A percentile compares a stretch with the other conserved stretches of the same genome.
Conservation (phyloP, 169 alveolate species). For the Cryptosporidium canis region DNA sequence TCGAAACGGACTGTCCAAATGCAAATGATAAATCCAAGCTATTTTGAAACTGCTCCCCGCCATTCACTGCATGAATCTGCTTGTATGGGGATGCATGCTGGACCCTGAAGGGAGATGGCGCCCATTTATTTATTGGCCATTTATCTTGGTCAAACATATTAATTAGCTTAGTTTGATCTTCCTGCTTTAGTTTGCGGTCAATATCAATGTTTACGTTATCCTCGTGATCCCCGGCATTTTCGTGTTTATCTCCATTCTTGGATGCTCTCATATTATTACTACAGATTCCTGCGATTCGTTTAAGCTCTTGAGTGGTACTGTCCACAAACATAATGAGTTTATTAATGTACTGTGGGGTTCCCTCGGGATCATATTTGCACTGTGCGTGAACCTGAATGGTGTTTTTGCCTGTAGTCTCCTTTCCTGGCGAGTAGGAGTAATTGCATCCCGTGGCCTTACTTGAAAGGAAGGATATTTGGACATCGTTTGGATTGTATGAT, state of each 20-base stretch:
- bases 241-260: not conserved
- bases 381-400: slow-evolving; percentile 62
- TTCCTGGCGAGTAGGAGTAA: slow-evolving; percentile 46
- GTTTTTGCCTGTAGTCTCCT: slow-evolving; percentile 1
- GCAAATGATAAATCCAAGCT: slow-evolving; percentile 67
- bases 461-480: slow-evolving; percentile 45
- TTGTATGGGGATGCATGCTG: slow-evolving; percentile 41
- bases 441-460: slow-evolving; percentile 54
- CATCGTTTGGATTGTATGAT: slow-evolving; percentile 53
- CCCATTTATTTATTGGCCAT: slow-evolving; percentile 72
- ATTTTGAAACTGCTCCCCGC: slow-evolving; percentile 37
- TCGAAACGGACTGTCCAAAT: slow-evolving; percentile 56
- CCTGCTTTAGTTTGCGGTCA: not conserved
- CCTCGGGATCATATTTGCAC: slow-evolving; percentile 22
- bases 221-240: not conserved
- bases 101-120: slow-evolving; percentile 69
- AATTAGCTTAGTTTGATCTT: slow-evolving; percentile 23
- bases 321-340: slow-evolving; percentile 39
- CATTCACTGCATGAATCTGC: not conserved
- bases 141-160: slow-evolving; percentile 34
- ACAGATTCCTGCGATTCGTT: slow-evolving; percentile 57
- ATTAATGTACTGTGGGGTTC: slow-evolving; percentile 28
- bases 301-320: slow-evolving; percentile 1
- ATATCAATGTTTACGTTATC: not conserved
- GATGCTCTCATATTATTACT: not conserved